Evolutionary conservation across 2,329 filamentous ascomycete species (phyloP).

Genomic region (Aspergillus sp.): DNA sequence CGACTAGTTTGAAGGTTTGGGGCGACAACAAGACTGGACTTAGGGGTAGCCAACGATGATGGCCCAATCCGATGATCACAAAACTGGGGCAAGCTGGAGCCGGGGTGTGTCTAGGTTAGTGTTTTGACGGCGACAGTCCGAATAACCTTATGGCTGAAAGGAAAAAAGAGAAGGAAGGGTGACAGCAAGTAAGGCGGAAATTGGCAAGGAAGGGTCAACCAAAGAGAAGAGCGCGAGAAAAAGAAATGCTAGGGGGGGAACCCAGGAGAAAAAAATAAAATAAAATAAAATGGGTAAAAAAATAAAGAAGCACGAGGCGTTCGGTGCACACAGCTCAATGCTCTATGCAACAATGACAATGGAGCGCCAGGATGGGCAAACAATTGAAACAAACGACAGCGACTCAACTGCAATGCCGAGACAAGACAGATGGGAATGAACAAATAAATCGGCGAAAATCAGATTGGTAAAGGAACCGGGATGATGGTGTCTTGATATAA

Average conservation of each 20-base stretch:
- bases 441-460: not conserved
- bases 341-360: conserved; percentile 1
- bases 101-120: no score
- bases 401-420: no score
- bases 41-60: no score
- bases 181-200: conserved; percentile 1
- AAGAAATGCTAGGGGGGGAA: conserved; percentile 2
- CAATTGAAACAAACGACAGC: not conserved
- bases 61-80: no score
- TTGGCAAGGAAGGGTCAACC: conserved; percentile 2
- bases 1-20: no score
- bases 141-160: not conserved
- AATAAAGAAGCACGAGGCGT: conserved; percentile 1
- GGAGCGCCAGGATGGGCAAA: not conserved
- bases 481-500: conserved; percentile 7
- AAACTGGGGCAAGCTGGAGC: no score
- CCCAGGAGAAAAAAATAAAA: conserved; percentile 5
- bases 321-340: conserved; percentile 4
- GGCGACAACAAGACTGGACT: no score
- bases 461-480: conserved; percentile 1
- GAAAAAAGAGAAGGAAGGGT: not conserved
- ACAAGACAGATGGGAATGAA: not conserved
- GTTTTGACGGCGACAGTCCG: no score
- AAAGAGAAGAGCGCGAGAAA: conserved; percentile 3
- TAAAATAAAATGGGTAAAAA: not conserved